A percentile compares a stretch with the other conserved stretches of the same genome.
phyloP scores from a whole-genome alignment of 306 rosid genomes.

The Phaseolus lunatus region DNA sequence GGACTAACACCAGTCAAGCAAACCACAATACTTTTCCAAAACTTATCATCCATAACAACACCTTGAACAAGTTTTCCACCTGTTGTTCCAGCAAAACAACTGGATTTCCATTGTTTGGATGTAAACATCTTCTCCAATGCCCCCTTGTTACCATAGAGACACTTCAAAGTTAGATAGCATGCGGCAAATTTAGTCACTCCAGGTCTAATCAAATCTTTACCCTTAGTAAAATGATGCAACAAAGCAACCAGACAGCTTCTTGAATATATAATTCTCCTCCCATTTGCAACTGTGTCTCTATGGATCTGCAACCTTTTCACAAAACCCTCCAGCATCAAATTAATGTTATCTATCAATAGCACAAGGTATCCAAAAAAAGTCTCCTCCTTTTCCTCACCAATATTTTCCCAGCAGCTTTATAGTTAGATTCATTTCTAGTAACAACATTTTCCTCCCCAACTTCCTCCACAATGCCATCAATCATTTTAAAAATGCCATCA shows the following conservation, averaged over 20 bases:
- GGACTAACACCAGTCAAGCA: background rate
- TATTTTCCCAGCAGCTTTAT: background rate
- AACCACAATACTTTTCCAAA: background rate
- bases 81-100: background rate
- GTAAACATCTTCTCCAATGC: background rate
- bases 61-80: background rate
- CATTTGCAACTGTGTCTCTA: background rate
- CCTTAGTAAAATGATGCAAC: constrained; percentile 5
- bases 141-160: background rate
- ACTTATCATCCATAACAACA: background rate
- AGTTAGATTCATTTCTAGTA: background rate
- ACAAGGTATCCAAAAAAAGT: constrained; percentile 2
- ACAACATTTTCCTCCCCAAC: background rate
- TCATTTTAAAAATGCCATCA: background rate
- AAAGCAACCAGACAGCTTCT: background rate
- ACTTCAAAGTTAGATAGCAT: background rate
- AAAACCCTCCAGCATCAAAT: background rate
- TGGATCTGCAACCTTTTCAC: background rate
- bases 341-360: background rate
- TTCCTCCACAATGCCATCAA: background rate
- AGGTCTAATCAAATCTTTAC: background rate
- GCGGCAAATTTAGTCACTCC: constrained; percentile 2
- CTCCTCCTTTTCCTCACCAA: background rate
- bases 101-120: constrained; percentile 4
- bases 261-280: background rate